These are phyloP conservation scores for Crotalaria pallida DNA, from an alignment of 306 rosid genomes.

Conservation along the genomic window DNA sequence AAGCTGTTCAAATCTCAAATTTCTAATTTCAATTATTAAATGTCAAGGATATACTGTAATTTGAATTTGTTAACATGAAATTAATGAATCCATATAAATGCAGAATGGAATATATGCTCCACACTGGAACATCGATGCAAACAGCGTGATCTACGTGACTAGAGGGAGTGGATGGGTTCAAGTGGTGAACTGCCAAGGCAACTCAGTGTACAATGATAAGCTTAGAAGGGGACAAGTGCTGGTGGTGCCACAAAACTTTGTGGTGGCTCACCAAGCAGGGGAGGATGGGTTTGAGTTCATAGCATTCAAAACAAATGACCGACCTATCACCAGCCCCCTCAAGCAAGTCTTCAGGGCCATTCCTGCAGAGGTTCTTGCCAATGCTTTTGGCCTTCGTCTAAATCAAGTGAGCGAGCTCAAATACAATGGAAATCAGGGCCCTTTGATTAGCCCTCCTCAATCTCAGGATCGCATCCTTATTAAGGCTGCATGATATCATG, in stretches of 20 bases:
- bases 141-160: slow-evolving; percentile 36
- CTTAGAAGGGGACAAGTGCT: slow-evolving; percentile 40
- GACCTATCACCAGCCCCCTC: slow-evolving; percentile 36
- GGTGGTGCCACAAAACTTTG: slow-evolving; percentile 60
- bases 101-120: slow-evolving; percentile 54
- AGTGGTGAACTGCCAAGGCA: slow-evolving; percentile 49
- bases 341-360: slow-evolving; percentile 27
- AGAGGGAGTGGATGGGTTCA: slow-evolving; percentile 49
- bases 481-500: background rate
- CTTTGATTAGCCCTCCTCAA: slow-evolving; percentile 25
- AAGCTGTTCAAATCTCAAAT: too few species aligned
- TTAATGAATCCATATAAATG: background rate
- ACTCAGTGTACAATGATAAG: slow-evolving; percentile 31
- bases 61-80: too few species aligned
- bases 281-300: slow-evolving; percentile 52
- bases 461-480: background rate
- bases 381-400: slow-evolving; percentile 28
- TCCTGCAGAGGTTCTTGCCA: slow-evolving; percentile 41
- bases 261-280: slow-evolving; percentile 36
- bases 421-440: slow-evolving; percentile 23
- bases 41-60: too few species aligned
- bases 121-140: slow-evolving; percentile 54
- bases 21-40: too few species aligned
- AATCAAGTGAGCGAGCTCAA: slow-evolving; percentile 35
- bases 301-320: slow-evolving; percentile 52